Base-by-base conservation (phyloP, 164 flowering plant genomes). In the Aristolochia contorta region DNA sequence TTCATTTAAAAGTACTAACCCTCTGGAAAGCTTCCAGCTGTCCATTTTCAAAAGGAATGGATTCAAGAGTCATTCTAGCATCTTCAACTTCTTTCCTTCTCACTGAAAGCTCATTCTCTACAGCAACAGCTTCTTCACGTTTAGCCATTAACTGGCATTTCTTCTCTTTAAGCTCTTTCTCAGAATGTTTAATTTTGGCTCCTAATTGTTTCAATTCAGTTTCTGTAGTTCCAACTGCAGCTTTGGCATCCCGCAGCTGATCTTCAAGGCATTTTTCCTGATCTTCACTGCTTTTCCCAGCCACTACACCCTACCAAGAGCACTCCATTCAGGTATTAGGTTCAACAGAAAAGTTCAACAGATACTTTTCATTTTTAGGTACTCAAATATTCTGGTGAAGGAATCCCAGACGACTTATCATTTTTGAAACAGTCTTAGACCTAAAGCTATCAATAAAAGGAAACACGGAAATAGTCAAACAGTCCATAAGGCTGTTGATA, bases 251-350 rank as follows among this genome's bases (percentile, higher is more conserved):
- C 64, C 66, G 78, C 50, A 94, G 72, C 67, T 91, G 96, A 77
- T 94, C 99, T 66, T 94, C 94, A 57, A 94, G 88, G 76, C 97
- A 90, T 74, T 94, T 94, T 54, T 89, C 96, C 68, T 94, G 96
- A 74, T 82, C 72, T 33, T 93, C 96, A 69, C 89, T 87, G 69
- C 88, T 85, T 74, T 94, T 94, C 19, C 99, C 99, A 68, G 96
- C 96, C 41, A 87, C 61, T 2, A 89, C 84, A 54, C 93, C 97
- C 99, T 94, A 64, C 56, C 43, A 37, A 37, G 43, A 37, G 7
- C 43, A 37, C 7, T 37, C 43, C 43, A 6, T 37, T 37, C 43
- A 37, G 43, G 12, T 37, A 37, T 10, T 37, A 37, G 43, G 12
- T 37, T 3, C 43, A 37, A 3, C 12, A 37, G 5, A 37, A 10